These are phyloP conservation scores for Wallacemonas sp. DNA, from an alignment of 208 protist genomes.

Conservation along the genomic window DNA sequence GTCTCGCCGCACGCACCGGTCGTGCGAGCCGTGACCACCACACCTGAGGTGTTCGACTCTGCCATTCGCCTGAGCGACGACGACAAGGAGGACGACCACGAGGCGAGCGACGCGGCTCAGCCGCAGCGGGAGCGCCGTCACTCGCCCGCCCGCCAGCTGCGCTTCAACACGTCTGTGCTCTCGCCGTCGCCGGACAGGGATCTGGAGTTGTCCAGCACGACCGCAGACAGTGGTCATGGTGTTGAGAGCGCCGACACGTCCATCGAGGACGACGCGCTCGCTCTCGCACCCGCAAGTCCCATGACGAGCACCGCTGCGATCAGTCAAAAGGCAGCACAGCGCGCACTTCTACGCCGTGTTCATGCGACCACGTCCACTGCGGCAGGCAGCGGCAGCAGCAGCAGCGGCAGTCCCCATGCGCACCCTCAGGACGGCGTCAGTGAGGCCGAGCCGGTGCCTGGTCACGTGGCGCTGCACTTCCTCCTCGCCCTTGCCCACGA, in stretches of 20 bases:
- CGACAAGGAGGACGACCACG: background rate
- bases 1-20: background rate
- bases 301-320: no score
- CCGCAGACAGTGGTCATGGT: background rate
- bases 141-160: background rate
- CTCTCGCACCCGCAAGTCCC: no score
- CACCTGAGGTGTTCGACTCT: background rate
- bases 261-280: no score
- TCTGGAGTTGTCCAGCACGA: background rate
- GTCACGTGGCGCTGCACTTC: background rate
- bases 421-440: background rate
- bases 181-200: background rate
- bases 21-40: background rate
- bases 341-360: background rate
- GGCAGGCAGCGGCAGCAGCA: no score
- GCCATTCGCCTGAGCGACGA: constrained; percentile 6
- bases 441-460: background rate
- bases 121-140: background rate
- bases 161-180: background rate
- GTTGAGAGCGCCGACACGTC: no score
- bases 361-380: background rate
- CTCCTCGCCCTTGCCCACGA: background rate
- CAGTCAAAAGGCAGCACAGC: background rate
- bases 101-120: background rate
- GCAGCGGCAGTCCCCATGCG: background rate